Conservation (phyloP, 2,329 filamentous ascomycete genomes). For the Diaporthe humulicola region DNA sequence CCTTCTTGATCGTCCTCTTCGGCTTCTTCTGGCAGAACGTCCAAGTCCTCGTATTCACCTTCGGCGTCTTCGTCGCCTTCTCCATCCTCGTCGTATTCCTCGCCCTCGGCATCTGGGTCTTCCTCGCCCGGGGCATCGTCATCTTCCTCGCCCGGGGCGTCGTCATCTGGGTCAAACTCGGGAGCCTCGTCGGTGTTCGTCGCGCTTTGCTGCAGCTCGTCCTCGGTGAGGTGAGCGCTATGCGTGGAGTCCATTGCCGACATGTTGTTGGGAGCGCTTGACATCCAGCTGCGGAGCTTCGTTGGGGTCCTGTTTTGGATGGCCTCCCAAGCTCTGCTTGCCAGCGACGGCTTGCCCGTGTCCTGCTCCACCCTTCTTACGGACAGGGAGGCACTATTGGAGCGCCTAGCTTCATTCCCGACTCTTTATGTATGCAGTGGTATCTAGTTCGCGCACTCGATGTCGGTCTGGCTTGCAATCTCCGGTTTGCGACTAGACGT, state of each 20-base stretch:
- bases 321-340: constrained; percentile 25
- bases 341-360: constrained; percentile 27
- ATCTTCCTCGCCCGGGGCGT: constrained; percentile 48
- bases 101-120: constrained; percentile 49
- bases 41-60: constrained; percentile 54
- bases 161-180: constrained; percentile 53
- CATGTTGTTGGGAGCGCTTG: constrained; percentile 32
- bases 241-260: constrained; percentile 54
- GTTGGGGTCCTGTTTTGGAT: constrained; percentile 25
- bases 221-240: constrained; percentile 67
- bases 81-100: constrained; percentile 50
- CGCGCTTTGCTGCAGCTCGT: constrained; percentile 69
- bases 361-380: constrained; percentile 38
- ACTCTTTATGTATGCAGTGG: not conserved
- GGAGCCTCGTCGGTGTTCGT: constrained; percentile 63
- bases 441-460: constrained; percentile 4
- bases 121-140: constrained; percentile 51
- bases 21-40: constrained; percentile 52
- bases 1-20: constrained; percentile 51
- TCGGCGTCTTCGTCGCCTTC: constrained; percentile 49
- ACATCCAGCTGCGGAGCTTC: constrained; percentile 20
- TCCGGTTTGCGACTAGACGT: constrained; percentile 32
- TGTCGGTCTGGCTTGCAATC: not conserved
- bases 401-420: constrained; percentile 35
- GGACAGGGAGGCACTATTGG: constrained; percentile 30